Base-by-base conservation (phyloP, 202 grass and related monocot species). In the Elaeis oleifera region DNA sequence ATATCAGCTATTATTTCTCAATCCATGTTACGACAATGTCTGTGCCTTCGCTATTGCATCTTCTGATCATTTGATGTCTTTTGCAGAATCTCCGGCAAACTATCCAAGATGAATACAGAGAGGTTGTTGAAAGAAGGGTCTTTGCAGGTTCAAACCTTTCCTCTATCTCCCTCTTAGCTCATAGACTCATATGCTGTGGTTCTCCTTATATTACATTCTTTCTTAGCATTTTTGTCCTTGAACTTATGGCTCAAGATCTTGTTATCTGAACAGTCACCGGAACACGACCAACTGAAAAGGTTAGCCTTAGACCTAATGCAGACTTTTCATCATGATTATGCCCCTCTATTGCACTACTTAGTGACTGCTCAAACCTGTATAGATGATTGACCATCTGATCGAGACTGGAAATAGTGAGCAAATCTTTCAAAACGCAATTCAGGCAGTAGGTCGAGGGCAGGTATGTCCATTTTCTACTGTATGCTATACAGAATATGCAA, bases 371-470 rank as follows among this genome's bases (percentile, higher is more conserved):
- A 67, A 65, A 55, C 18, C 25, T 68, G 64, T 64, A 1, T 60
- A 96, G 92, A 77, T 78, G 28, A 79, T 91, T 18, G 92, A 91
- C 57, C 58, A 39, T 27, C 77, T 96, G n/a, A 91, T 91, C 71
- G 92, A 89, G 61, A 96, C 87, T 5, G 92, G 92, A 72, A 78
- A 83, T 64, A 96, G 81, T 13, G 92, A 96, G 71, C 87, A 96
- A 60, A 91, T 96, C 32, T 96, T 96, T 14, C 75, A 87, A 49
- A 88, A 74, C 20, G 87, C 87, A 18, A 91, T 96, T 74, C 81
- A 96, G 49, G 76, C 79, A 71, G 88, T 78, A 18, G 79, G 82
- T 2, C 55, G 82, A 71, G 82, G 79, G 53, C 82, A 90, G 82
- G 87, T 90, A 18, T 36, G 58, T 23, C 31, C 4, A 61, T 2